Percentiles rank a stretch among this genome's conserved stretches.
phyloP scores from a whole-genome alignment of 1,284 basidiomycete genomes.

The Puccinia brachypodii region DNA sequence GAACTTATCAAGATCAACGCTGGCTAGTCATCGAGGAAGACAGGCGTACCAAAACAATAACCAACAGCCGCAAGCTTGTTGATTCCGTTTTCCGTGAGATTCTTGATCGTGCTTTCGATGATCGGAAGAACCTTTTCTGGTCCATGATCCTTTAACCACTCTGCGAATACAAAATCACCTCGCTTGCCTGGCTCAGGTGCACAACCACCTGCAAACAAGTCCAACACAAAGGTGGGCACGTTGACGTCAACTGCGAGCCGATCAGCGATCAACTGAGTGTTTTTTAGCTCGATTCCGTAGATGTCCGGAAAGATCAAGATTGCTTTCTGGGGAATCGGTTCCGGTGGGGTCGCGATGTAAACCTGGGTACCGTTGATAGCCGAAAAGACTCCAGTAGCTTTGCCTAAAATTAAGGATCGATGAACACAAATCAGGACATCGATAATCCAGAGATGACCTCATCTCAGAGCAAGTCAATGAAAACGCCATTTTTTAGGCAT shows the following conservation, averaged over 20 bases:
- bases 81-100: constrained; percentile 25
- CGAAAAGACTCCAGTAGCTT: constrained; percentile 7
- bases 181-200: constrained; percentile 1
- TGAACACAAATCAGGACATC: background rate
- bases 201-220: constrained; percentile 12
- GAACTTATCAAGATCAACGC: too few species aligned
- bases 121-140: constrained; percentile 18
- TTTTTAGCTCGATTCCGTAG: constrained; percentile 26
- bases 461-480: background rate
- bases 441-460: background rate
- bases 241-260: constrained; percentile 26
- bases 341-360: constrained; percentile 28
- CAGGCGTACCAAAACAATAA: constrained; percentile 40
- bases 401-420: constrained; percentile 2
- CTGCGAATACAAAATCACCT: background rate
- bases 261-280: constrained; percentile 30
- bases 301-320: constrained; percentile 41
- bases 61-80: constrained; percentile 28
- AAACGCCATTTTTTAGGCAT: background rate
- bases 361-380: constrained; percentile 18
- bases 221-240: constrained; percentile 34
- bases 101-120: constrained; percentile 19
- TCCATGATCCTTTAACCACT: constrained; percentile 17
- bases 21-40: background rate
- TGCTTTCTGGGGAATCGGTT: constrained; percentile 25